These are phyloP conservation scores for Torulaspora franciscae DNA, from an alignment of 805 yeast species.

Conservation along the genomic window DNA sequence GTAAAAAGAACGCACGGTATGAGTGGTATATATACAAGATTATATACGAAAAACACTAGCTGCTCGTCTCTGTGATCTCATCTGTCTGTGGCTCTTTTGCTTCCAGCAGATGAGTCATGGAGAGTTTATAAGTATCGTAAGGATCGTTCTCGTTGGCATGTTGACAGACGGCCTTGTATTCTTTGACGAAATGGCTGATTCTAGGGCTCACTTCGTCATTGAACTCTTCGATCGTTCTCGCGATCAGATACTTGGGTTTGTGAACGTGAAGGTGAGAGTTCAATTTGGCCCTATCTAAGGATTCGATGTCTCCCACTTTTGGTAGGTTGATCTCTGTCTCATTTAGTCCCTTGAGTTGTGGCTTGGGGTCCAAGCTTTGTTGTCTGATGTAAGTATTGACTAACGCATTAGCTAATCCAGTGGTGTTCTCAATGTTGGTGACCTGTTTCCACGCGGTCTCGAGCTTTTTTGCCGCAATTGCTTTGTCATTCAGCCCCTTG, in stretches of 20 bases:
- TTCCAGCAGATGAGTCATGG: constrained; percentile 6
- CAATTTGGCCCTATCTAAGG: constrained; percentile 10
- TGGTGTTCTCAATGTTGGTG: constrained; percentile 14
- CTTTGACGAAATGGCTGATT: constrained; percentile 13
- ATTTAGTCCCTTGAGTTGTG: constrained; percentile 13
- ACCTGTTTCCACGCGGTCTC: constrained; percentile 22
- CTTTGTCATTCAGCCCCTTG: constrained; percentile 15
- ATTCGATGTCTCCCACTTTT: constrained; percentile 4
- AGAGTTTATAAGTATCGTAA: constrained; percentile 14
- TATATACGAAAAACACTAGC: neutral
- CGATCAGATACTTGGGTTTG: constrained; percentile 23
- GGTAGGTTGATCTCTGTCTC: constrained; percentile 12
- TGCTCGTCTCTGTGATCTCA: neutral
- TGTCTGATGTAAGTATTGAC: constrained; percentile 20
- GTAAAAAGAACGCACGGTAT: neutral
- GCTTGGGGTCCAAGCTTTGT: constrained; percentile 9
- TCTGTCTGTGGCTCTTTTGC: neutral
- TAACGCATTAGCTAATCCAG: constrained; percentile 27
- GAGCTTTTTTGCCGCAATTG: constrained; percentile 21
- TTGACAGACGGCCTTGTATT: constrained; percentile 10
- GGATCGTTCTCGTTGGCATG: constrained; percentile 12
- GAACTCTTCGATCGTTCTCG: constrained; percentile 21
- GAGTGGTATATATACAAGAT: constrained; percentile 2
- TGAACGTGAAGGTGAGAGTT: constrained; percentile 14
- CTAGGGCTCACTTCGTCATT: constrained; percentile 10